phyloP scores from a whole-genome alignment of 148 eudicot genomes.

The Arctostaphylos glauca region DNA sequence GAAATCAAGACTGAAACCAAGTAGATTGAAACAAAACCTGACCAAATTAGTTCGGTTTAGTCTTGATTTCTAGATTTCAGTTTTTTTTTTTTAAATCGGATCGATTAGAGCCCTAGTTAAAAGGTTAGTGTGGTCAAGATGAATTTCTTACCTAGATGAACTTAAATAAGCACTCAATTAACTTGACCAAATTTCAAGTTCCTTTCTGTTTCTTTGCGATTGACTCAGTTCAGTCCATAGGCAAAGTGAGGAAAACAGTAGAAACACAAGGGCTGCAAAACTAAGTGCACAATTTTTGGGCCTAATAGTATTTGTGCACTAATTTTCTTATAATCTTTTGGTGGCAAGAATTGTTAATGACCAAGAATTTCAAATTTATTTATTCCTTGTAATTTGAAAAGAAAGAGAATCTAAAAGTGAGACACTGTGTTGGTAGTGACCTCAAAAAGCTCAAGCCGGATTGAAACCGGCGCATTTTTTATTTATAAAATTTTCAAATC shows the following conservation, averaged over 20 bases:
- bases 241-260: neutral
- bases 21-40: too few relatives aligned
- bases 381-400: neutral
- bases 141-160: too few relatives aligned
- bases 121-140: too few relatives aligned
- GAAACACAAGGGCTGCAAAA: neutral
- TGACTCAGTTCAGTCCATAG: neutral
- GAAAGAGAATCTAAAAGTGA: neutral
- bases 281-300: neutral
- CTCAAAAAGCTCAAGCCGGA: neutral
- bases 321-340: neutral
- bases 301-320: neutral
- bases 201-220: neutral
- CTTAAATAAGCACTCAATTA: too few relatives aligned
- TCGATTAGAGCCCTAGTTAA: too few relatives aligned
- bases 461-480: too few relatives aligned
- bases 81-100: too few relatives aligned
- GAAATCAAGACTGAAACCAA: too few relatives aligned
- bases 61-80: too few relatives aligned
- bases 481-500: too few relatives aligned
- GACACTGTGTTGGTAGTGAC: neutral
- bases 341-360: slow-evolving; percentile 6
- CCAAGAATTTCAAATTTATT: neutral
- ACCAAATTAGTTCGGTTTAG: too few relatives aligned
- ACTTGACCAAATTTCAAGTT: too few relatives aligned